phyloP scores from a whole-genome alignment of 495 filamentous ascomycete species.

The Margaritispora aquatica region DNA sequence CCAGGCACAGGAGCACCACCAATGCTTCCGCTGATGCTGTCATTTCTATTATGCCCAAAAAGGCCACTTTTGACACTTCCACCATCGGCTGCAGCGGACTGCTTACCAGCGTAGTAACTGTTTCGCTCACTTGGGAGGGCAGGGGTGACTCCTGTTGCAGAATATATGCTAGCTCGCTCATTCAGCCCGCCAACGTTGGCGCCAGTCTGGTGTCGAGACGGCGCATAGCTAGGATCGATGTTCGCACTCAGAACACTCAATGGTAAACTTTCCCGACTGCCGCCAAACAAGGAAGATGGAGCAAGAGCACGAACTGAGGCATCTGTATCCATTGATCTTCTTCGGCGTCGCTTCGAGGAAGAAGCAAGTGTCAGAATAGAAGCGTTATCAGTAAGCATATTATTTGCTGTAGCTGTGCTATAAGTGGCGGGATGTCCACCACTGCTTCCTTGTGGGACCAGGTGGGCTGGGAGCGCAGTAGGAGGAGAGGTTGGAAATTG shows the following conservation, averaged over 20 bases:
- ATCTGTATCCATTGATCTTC: constrained; percentile 91
- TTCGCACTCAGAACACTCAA: constrained; percentile 82
- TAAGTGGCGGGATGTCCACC: constrained; percentile 74
- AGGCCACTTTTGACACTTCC: constrained; percentile 73
- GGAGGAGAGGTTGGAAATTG: constrained; percentile 74
- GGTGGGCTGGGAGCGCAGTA: constrained; percentile 75
- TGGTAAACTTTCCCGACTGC: constrained; percentile 79
- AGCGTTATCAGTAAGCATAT: constrained; percentile 87
- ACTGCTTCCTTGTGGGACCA: constrained; percentile 44
- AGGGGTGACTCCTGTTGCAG: constrained; percentile 62
- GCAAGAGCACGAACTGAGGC: constrained; percentile 90
- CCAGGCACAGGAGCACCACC: constrained; percentile 40
- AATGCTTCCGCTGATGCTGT: constrained; percentile 76
- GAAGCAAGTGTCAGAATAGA: constrained; percentile 95
- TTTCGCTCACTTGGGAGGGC: constrained; percentile 66
- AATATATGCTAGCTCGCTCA: constrained; percentile 85
- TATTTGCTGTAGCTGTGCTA: constrained; percentile 82
- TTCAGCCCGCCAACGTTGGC: constrained; percentile 50
- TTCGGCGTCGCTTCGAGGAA: constrained; percentile 81
- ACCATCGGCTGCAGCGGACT: constrained; percentile 56
- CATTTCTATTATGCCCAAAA: constrained; percentile 69
- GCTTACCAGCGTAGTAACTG: constrained; percentile 72
- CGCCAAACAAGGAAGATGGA: constrained; percentile 87
- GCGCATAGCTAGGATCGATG: constrained; percentile 31
- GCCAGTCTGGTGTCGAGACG: constrained; percentile 46